phyloP scores from a whole-genome alignment of 1,139 yeast genomes.

The Debaryomyces sp. region DNA sequence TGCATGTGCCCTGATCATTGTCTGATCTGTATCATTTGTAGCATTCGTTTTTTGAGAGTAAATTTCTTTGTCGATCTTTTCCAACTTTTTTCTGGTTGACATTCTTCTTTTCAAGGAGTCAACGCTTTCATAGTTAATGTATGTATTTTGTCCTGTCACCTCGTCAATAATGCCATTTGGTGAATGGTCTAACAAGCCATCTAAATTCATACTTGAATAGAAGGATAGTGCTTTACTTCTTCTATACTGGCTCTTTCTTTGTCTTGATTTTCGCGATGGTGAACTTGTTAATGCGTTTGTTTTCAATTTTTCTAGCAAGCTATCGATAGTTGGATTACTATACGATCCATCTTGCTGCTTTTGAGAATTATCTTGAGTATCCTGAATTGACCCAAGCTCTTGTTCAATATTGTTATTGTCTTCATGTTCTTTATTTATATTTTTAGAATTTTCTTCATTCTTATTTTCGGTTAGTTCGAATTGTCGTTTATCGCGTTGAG shows the following conservation, averaged over 20 bases:
- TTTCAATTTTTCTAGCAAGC: slow-evolving; percentile 40
- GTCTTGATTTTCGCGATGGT: slow-evolving; percentile 18
- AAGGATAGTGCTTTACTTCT: slow-evolving; percentile 40
- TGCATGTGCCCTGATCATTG: slow-evolving; percentile 43
- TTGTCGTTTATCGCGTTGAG: slow-evolving; percentile 8
- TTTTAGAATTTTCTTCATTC: slow-evolving; percentile 11
- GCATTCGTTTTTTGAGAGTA: slow-evolving; percentile 12
- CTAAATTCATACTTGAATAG: slow-evolving; percentile 33
- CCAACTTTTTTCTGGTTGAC: slow-evolving; percentile 33
- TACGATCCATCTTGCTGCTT: slow-evolving; percentile 1
- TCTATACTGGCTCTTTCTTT: slow-evolving; percentile 25
- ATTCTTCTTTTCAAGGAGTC: slow-evolving; percentile 39
- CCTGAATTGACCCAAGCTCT: slow-evolving; percentile 12
- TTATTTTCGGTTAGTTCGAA: slow-evolving; percentile 13
- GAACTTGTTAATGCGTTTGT: slow-evolving; percentile 29
- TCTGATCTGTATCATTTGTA: slow-evolving; percentile 26
- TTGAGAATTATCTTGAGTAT: slow-evolving; percentile 8
- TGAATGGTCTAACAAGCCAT: slow-evolving; percentile 19
- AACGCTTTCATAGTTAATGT: slow-evolving; percentile 43
- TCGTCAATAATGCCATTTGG: neutral
- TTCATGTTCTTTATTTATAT: slow-evolving; percentile 11
- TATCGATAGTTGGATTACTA: slow-evolving; percentile 39
- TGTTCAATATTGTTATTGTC: slow-evolving; percentile 15
- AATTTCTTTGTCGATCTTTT: neutral
- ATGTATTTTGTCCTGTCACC: neutral